These are phyloP conservation scores for Talaromyces piceae DNA, from an alignment of 2,329 filamentous ascomycete species.

Conservation along the genomic window DNA sequence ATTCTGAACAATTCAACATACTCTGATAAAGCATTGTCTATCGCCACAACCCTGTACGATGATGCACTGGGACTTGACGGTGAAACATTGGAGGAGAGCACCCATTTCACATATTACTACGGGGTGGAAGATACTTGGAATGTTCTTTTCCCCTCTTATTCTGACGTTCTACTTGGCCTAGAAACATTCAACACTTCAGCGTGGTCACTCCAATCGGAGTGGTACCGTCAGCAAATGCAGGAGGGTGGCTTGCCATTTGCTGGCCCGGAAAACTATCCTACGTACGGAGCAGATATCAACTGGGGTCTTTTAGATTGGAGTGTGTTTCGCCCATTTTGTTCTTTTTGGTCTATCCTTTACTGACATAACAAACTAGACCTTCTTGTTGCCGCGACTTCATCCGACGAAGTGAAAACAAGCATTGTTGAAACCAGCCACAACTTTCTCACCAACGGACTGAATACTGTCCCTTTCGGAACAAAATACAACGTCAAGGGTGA, in stretches of 20 bases:
- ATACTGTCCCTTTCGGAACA: conserved; percentile 39
- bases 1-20: conserved; percentile 32
- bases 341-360: not conserved
- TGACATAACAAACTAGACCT: conserved; percentile 29
- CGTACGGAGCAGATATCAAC: not conserved
- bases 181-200: conserved; percentile 34
- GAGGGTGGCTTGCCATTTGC: conserved; percentile 1
- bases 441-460: conserved; percentile 37
- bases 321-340: not conserved
- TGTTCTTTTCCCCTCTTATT: conserved; percentile 36
- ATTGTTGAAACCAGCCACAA: conserved; percentile 36
- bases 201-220: conserved; percentile 3
- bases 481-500: conserved; percentile 31
- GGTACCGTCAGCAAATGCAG: not conserved
- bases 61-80: conserved; percentile 29
- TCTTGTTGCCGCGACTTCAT: conserved; percentile 34
- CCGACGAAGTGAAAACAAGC: conserved; percentile 21
- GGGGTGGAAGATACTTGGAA: conserved; percentile 27
- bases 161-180: conserved; percentile 33
- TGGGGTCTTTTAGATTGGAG: conserved; percentile 4
- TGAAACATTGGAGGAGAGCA: conserved; percentile 17
- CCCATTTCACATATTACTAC: conserved; percentile 36
- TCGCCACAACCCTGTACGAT: conserved; percentile 28
- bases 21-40: conserved; percentile 26
- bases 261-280: not conserved